Evolutionary conservation across 2,329 filamentous ascomycete species (phyloP).

Genomic region (Paracoccidioides lutzii): DNA sequence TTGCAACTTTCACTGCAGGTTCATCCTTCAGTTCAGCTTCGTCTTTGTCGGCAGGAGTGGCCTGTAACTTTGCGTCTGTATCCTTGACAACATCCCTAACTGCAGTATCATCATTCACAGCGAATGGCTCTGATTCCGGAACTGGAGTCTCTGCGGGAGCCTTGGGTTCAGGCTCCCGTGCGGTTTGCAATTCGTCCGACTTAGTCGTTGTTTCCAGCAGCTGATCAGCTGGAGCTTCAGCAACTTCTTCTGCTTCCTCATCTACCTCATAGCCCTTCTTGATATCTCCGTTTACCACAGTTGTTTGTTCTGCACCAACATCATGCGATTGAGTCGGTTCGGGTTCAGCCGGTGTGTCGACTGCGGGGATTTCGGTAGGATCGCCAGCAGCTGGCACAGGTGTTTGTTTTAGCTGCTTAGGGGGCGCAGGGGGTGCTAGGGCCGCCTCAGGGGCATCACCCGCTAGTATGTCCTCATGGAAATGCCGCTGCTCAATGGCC

Average conservation of each 20-base stretch:
- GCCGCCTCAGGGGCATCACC: neutral
- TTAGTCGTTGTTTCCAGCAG: neutral
- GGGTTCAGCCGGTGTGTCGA: neutral
- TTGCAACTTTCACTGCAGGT: neutral
- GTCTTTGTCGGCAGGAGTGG: neutral
- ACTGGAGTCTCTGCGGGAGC: neutral
- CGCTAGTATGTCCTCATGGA: neutral
- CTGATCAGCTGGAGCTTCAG: neutral
- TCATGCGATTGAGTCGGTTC: neutral
- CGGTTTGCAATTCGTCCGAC: neutral
- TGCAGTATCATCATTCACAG: neutral
- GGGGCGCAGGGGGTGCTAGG: neutral
- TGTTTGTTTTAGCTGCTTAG: neutral
- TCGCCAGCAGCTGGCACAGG: neutral
- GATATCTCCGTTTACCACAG: neutral
- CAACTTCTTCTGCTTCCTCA: neutral
- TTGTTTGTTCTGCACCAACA: neutral
- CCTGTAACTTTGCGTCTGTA: neutral
- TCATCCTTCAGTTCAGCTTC: neutral
- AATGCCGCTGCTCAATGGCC: neutral
- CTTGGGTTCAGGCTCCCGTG: neutral
- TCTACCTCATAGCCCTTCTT: neutral
- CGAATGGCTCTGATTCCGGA: neutral
- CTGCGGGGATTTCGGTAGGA: neutral
- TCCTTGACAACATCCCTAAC: slow-evolving; percentile 5